Conservation (phyloP, 108 stramenopile genomes). For the Thalassiosira profunda region DNA sequence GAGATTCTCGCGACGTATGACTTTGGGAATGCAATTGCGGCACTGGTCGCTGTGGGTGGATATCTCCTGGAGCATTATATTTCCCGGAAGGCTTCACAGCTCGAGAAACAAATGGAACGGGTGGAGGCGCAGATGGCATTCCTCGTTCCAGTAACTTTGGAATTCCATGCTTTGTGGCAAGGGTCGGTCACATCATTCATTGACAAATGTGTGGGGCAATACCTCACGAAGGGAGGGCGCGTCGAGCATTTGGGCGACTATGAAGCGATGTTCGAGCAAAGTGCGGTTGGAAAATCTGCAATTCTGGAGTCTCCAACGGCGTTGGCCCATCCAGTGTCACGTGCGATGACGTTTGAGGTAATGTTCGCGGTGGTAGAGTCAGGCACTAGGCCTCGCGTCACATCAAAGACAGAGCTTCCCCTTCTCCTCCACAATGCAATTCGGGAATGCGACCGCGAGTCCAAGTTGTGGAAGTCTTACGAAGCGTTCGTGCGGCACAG, state of each 20-base stretch:
- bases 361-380: neutral
- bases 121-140: neutral
- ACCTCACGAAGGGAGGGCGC: neutral
- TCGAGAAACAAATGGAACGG: conserved; percentile 7
- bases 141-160: neutral
- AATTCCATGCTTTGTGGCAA: conserved; percentile 3
- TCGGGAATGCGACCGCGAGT: neutral
- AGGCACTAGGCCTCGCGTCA: neutral
- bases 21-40: conserved; percentile 2
- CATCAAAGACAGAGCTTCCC: too few species aligned
- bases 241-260: too few species aligned
- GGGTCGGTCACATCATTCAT: neutral
- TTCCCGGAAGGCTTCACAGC: neutral
- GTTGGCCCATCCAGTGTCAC: neutral
- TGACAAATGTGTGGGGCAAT: neutral
- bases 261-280: neutral
- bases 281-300: neutral
- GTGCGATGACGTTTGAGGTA: neutral
- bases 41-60: neutral
- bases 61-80: neutral
- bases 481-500: neutral
- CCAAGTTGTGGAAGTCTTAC: neutral
- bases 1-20: too few species aligned
- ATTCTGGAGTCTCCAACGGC: neutral
- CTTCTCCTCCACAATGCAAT: neutral